Evolutionary conservation across 2,329 filamentous ascomycete genomes (phyloP), one percentile per base, ranked within the genome.

Genomic region (Neonectria sp.): DNA sequence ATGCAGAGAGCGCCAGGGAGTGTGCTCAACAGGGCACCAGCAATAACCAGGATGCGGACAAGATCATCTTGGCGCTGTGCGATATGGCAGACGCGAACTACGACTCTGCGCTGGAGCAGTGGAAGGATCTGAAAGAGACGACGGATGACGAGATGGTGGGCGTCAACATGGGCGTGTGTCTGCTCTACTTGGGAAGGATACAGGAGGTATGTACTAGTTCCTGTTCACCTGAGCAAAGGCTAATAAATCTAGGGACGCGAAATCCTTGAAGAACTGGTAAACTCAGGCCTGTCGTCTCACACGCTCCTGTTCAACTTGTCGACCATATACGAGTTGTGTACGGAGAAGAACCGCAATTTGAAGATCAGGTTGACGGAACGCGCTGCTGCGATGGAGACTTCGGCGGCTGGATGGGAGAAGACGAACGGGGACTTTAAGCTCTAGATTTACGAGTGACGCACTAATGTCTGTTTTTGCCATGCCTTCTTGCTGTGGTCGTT

Each of bases 261-360:
- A 13, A 81, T 93, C 1, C 83, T 98, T 3, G 92, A 95, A 75
- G 81, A 82, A 0, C 82, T 97, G 12, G 84, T 95, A 0, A 85
- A 89, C 3, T 79, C 84, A 1, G 89, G 90, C 1, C 84, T 89
- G 46, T 88, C 90, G 0, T 98, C 95, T 65, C 91, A 93, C 69
- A 93, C 93, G 1, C 82, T 97, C 3, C 88, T 97, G 0, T 97
- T 98, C 82, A 98, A 98, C 78, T 81, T 99, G 13, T 90, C 91
- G 12, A 98, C 95, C 0, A 89, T 97, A 74, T 98, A 97, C 78
- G 96, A 98, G 81, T 86, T 98, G 8, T 96, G 93, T 78, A 95
- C 93, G 0, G 95, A 98, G 74, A 88, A 89, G 68, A 89, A 93
- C 48, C 85, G 89, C 55, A 86, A 86, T 13, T 81, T 92, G 73